These are phyloP conservation scores for Skeletonema grethae DNA, from an alignment of 108 stramenopile genomes.

Conservation along the genomic window DNA sequence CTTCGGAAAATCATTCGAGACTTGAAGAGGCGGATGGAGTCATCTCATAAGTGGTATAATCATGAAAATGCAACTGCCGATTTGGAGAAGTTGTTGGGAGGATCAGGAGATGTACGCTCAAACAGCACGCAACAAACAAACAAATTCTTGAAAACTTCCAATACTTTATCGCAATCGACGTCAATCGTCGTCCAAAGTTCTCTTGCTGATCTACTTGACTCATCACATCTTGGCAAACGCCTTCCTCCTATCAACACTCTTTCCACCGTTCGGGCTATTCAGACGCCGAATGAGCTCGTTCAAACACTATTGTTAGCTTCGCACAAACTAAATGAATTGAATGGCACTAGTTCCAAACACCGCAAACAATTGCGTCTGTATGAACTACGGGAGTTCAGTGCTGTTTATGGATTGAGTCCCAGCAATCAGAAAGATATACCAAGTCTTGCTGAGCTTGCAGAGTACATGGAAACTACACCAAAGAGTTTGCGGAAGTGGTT, in stretches of 20 bases:
- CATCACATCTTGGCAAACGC: slow-evolving; percentile 17
- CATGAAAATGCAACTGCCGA: background rate
- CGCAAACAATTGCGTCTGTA: slow-evolving; percentile 16
- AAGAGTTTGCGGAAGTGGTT: slow-evolving; percentile 30
- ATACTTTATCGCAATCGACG: background rate
- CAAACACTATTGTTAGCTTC: slow-evolving; percentile 29
- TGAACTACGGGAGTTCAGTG: slow-evolving; percentile 13
- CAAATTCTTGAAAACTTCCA: background rate
- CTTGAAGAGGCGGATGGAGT: slow-evolving; percentile 17
- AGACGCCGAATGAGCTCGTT: slow-evolving; percentile 28
- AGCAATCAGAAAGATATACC: slow-evolving; percentile 15
- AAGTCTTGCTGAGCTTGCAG: slow-evolving; percentile 23
- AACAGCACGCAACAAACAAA: background rate
- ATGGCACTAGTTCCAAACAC: slow-evolving; percentile 10
- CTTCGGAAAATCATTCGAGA: slow-evolving; percentile 20
- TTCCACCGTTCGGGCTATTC: slow-evolving; percentile 1
- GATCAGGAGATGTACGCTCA: background rate
- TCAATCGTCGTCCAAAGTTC: background rate
- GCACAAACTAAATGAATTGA: slow-evolving; percentile 31
- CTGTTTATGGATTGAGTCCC: background rate
- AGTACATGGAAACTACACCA: slow-evolving; percentile 15
- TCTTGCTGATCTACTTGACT: background rate
- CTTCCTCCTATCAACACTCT: slow-evolving; percentile 11
- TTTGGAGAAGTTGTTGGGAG: background rate
- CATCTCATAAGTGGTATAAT: slow-evolving; percentile 13